Evolutionary conservation across 176 grass and related monocot species (phyloP).

Genomic region (Eleusine indica): DNA sequence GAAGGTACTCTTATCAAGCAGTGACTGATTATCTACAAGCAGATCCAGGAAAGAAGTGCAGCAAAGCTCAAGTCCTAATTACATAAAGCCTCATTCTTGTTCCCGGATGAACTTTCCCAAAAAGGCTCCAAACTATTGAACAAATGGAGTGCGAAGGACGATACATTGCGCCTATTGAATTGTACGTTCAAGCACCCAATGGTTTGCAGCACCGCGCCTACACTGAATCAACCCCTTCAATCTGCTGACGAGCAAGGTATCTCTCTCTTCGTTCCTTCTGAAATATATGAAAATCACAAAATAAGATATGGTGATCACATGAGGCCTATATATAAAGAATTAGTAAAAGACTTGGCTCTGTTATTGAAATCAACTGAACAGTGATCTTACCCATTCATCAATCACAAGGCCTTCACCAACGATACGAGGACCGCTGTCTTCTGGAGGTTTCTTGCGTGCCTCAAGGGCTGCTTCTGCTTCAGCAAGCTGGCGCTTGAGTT

Average conservation of each 20-base stretch:
- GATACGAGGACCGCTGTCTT: conserved; percentile 62
- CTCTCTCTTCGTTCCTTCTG: conserved; percentile 97
- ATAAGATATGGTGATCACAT: conserved; percentile 34
- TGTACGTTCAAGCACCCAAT: conserved; percentile 26
- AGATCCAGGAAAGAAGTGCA: conserved; percentile 33
- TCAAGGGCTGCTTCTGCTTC: conserved; percentile 93
- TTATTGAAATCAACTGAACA: conserved; percentile 21
- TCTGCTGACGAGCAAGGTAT: conserved; percentile 92
- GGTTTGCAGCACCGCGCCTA: conserved; percentile 40
- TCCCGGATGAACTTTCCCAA: conserved; percentile 25
- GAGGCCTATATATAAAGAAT: neutral
- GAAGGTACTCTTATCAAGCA: conserved; percentile 36
- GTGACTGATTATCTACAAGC: conserved; percentile 47
- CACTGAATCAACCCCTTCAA: conserved; percentile 83
- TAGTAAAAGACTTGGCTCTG: conserved; percentile 37
- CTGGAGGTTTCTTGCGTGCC: conserved; percentile 90
- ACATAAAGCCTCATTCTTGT: conserved; percentile 63
- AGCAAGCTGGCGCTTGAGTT: conserved; percentile 86
- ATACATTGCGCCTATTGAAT: neutral
- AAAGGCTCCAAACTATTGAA: conserved; percentile 45
- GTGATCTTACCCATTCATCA: conserved; percentile 92
- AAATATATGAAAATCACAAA: conserved; percentile 31
- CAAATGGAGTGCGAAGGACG: conserved; percentile 11
- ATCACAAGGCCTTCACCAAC: conserved; percentile 96
- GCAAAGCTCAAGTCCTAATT: conserved; percentile 54